Percentiles rank a stretch among this genome's conserved stretches.
phyloP scores from a whole-genome alignment of 495 filamentous ascomycete genomes.

The Hypoxylon intermedium region DNA sequence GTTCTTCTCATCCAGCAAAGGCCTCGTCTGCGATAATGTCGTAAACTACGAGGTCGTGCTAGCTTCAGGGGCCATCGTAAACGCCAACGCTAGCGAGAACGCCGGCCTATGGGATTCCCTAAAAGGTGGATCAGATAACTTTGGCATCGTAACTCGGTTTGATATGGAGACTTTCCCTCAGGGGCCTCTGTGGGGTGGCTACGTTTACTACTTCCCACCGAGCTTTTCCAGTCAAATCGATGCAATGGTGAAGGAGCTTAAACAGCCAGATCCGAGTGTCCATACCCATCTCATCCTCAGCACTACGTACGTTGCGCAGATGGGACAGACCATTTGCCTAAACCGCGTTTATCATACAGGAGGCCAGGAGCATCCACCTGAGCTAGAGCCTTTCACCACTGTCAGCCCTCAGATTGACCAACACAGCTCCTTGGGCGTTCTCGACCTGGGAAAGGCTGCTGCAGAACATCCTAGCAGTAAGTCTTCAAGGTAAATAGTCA shows the following conservation, averaged over 20 bases:
- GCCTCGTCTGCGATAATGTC: too few species aligned
- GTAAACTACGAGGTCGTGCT: conserved; percentile 56
- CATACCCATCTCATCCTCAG: neutral
- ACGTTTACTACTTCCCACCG: neutral
- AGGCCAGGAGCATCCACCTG: conserved; percentile 3
- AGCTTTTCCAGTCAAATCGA: neutral
- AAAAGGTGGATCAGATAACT: conserved; percentile 49
- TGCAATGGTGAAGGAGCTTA: neutral
- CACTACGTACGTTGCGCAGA: neutral
- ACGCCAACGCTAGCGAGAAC: conserved; percentile 48
- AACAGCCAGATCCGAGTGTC: neutral
- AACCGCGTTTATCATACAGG: conserved; percentile 27
- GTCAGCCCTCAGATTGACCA: conserved; percentile 16
- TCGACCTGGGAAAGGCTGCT: neutral
- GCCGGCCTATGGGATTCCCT: conserved; percentile 63
- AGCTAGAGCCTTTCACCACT: conserved; percentile 13
- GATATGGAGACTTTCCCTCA: conserved; percentile 9
- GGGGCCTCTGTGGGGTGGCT: neutral
- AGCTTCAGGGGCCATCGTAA: conserved; percentile 55
- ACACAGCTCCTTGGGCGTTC: neutral
- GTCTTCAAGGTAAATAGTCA: neutral
- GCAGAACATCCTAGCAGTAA: neutral
- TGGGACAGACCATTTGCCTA: neutral
- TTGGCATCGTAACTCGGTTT: conserved; percentile 17
- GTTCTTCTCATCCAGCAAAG: too few species aligned